These are phyloP conservation scores for Huiozyma naganishii DNA, from an alignment of 805 yeast genomes.

Conservation along the genomic window DNA sequence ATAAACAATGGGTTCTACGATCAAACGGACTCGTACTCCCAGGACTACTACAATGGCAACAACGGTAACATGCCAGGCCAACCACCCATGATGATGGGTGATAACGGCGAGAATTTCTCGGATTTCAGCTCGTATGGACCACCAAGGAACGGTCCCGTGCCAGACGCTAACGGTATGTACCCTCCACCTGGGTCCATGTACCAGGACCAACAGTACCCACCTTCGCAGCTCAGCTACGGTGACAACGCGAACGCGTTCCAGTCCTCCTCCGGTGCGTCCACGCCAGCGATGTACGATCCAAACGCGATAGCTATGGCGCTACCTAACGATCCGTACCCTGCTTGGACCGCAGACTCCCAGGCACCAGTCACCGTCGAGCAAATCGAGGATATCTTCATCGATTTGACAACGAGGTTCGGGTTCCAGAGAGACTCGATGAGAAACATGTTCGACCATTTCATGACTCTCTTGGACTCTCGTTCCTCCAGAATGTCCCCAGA, in stretches of 20 bases:
- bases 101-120: conserved; percentile 49
- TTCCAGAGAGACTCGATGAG: conserved; percentile 91
- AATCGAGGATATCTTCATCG: conserved; percentile 78
- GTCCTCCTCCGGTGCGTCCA: conserved; percentile 85
- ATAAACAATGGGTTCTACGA: conserved; percentile 17
- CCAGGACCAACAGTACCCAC: conserved; percentile 45
- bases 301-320: conserved; percentile 54
- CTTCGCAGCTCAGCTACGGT: conserved; percentile 76
- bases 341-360: conserved; percentile 96
- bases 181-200: not conserved
- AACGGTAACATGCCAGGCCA: conserved; percentile 30
- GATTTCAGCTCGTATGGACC: conserved; percentile 56
- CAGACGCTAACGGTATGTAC: conserved; percentile 42
- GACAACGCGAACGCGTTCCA: conserved; percentile 29
- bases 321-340: conserved; percentile 93
- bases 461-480: conserved; percentile 74
- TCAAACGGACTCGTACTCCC: not conserved
- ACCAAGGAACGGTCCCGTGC: conserved; percentile 32
- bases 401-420: conserved; percentile 73
- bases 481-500: conserved; percentile 85
- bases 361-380: conserved; percentile 78
- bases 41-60: conserved; percentile 4
- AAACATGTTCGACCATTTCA: conserved; percentile 80
- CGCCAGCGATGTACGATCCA: conserved; percentile 76
- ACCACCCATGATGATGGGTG: conserved; percentile 5